Conservation (phyloP, 805 yeast species). For the Saccharomycopsis oosterbeekiorum region DNA sequence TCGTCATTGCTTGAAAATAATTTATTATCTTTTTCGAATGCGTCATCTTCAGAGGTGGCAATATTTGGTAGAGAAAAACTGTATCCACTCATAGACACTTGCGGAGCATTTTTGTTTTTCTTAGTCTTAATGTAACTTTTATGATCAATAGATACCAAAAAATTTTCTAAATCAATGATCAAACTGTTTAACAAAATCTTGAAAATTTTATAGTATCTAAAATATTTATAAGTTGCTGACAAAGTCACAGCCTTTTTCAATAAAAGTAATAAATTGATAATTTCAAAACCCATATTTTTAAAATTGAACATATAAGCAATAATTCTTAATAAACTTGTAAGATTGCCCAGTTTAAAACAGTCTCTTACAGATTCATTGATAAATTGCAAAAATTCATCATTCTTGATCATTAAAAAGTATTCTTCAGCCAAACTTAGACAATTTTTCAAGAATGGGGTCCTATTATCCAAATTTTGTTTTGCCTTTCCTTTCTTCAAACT, state of each 20-base stretch:
- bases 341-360: constrained; percentile 6
- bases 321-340: constrained; percentile 6
- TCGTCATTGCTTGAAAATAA: not conserved
- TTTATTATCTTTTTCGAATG: not conserved
- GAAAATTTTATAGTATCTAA: constrained; percentile 13
- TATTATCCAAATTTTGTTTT: not conserved
- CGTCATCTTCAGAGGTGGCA: not conserved
- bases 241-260: constrained; percentile 4
- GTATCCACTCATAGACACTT: not conserved
- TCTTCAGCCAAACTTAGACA: constrained; percentile 1
- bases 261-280: constrained; percentile 11
- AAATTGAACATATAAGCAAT: constrained; percentile 10
- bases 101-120: not conserved
- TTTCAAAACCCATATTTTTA: constrained; percentile 3
- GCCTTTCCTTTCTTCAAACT: not conserved
- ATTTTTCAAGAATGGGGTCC: not conserved
- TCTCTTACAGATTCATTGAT: constrained; percentile 7
- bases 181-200: constrained; percentile 10
- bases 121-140: constrained; percentile 1
- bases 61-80: not conserved
- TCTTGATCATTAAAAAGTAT: constrained; percentile 6
- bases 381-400: constrained; percentile 6
- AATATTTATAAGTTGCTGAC: constrained; percentile 3
- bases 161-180: constrained; percentile 14
- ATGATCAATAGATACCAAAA: constrained; percentile 10